phyloP scores from a whole-genome alignment of 306 rosid genomes.

The Prunus dulcis region DNA sequence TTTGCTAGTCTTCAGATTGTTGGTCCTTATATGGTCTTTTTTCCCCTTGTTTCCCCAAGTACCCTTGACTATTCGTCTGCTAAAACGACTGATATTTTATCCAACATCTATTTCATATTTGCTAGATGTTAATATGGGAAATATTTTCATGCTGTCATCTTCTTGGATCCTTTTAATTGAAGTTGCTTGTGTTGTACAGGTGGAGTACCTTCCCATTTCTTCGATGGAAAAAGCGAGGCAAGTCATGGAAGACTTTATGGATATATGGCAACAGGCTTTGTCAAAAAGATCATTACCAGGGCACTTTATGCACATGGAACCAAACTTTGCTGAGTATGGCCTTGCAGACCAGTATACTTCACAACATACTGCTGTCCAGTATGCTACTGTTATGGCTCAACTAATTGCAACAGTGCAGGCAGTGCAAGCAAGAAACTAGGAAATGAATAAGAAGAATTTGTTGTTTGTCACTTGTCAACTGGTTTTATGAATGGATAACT shows the following conservation, averaged over 20 bases:
- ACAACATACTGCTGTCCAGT: constrained; percentile 89
- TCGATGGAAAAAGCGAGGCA: constrained; percentile 71
- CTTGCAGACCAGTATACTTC: constrained; percentile 61
- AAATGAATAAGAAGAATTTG: not conserved
- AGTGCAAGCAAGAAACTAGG: constrained; percentile 58
- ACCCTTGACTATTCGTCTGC: no score
- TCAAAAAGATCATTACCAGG: constrained; percentile 82
- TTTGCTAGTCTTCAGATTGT: not conserved
- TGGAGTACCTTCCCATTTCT: constrained; percentile 83
- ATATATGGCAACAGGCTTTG: constrained; percentile 64
- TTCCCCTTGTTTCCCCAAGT: no score
- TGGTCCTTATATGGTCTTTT: no score
- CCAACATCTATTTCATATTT: not conserved
- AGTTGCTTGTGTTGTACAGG: constrained; percentile 34
- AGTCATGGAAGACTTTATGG: constrained; percentile 75
- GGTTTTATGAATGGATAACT: not conserved
- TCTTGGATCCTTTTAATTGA: constrained; percentile 1
- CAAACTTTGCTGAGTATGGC: constrained; percentile 69
- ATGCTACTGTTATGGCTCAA: constrained; percentile 73
- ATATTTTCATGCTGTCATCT: not conserved
- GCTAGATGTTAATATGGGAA: not conserved
- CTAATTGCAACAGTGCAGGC: constrained; percentile 62
- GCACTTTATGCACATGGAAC: constrained; percentile 75
- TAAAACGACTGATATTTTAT: no score
- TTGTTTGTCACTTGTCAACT: not conserved